These are phyloP conservation scores for Penicillium hordei DNA, from an alignment of 2,329 filamentous ascomycete species.

Conservation along the genomic window DNA sequence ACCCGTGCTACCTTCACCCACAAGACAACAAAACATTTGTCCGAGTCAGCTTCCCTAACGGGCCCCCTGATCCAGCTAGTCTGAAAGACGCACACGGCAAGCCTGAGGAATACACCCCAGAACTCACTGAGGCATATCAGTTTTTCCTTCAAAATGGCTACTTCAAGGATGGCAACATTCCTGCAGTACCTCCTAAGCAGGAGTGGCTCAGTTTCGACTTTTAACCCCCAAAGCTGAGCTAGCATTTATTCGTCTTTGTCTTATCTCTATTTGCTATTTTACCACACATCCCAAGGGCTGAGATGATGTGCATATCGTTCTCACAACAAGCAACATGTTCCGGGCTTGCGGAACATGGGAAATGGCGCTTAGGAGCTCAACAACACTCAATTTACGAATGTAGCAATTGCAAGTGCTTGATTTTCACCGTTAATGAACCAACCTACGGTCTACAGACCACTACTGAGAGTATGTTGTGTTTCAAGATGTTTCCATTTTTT, in stretches of 20 bases:
- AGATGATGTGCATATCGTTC: background rate
- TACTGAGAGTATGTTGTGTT: conserved; percentile 10
- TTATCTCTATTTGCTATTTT: background rate
- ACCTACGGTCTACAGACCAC: background rate
- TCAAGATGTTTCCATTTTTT: conserved; percentile 35
- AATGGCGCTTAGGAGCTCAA: conserved; percentile 1
- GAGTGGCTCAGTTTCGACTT: conserved; percentile 76
- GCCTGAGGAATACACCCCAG: conserved; percentile 51
- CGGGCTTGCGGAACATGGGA: background rate
- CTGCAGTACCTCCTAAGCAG: conserved; percentile 71
- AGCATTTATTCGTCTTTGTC: background rate
- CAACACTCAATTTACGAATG: background rate
- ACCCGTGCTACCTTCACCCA: conserved; percentile 53
- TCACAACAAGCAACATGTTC: background rate
- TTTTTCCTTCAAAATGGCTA: conserved; percentile 63
- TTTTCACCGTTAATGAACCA: background rate
- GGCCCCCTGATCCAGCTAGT: conserved; percentile 56
- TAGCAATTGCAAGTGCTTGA: background rate
- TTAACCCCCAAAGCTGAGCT: conserved; percentile 36
- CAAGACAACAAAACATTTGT: conserved; percentile 57
- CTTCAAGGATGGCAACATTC: conserved; percentile 72
- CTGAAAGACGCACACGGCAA: conserved; percentile 54
- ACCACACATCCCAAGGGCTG: background rate
- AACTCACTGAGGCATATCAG: conserved; percentile 62
- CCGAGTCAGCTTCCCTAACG: conserved; percentile 72